Conservation (phyloP, 2,329 filamentous ascomycete genomes). For the Colletotrichum sp. region DNA sequence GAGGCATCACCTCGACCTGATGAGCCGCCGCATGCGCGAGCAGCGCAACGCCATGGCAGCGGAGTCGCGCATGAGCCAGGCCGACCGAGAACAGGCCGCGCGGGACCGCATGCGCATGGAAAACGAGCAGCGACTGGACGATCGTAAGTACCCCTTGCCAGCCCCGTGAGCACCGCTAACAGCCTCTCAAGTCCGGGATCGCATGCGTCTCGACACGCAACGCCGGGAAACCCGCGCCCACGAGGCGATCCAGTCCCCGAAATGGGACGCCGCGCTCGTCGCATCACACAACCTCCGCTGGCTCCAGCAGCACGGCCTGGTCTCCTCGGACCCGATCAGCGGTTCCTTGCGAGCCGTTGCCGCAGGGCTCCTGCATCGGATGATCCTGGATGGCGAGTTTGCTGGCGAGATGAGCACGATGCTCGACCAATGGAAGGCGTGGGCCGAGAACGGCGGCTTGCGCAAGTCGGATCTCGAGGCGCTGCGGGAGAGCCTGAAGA, state of each 20-base stretch:
- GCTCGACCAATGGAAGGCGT: conserved; percentile 57
- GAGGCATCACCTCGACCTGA: conserved; percentile 39
- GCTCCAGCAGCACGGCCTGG: conserved; percentile 33
- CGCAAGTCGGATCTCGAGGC: conserved; percentile 46
- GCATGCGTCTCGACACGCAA: conserved; percentile 40
- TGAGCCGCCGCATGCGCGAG: conserved; percentile 41
- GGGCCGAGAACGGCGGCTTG: conserved; percentile 62
- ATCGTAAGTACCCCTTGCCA: conserved; percentile 41
- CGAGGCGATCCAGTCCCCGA: conserved; percentile 59
- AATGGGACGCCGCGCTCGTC: conserved; percentile 54
- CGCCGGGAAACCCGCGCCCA: conserved; percentile 49
- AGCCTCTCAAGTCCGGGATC: conserved; percentile 42
- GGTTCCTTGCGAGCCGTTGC: conserved; percentile 43
- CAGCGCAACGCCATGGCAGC: conserved; percentile 44
- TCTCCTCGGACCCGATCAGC: conserved; percentile 13
- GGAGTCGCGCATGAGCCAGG: conserved; percentile 48
- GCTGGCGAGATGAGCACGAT: conserved; percentile 37
- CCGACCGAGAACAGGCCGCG: conserved; percentile 44
- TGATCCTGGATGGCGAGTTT: conserved; percentile 55
- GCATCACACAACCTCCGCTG: conserved; percentile 50
- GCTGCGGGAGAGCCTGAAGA: conserved; percentile 36
- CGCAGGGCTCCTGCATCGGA: conserved; percentile 53
- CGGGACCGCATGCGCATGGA: conserved; percentile 47
- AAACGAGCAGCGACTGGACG: conserved; percentile 48
- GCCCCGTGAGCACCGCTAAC: neutral